Base-by-base conservation (phyloP, 148 eudicot species). In the Silene latifolia region DNA sequence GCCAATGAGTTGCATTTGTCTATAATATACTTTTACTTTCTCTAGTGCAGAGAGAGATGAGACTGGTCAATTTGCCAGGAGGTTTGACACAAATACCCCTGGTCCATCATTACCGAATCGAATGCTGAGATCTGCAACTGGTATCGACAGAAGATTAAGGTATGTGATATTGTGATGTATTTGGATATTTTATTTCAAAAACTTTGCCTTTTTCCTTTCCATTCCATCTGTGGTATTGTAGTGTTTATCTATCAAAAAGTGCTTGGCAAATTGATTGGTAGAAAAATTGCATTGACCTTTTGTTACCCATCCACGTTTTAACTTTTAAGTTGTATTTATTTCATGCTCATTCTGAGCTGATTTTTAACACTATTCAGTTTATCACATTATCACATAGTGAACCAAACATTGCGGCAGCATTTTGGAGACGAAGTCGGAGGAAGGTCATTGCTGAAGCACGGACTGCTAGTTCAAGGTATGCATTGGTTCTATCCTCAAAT, bases 401-500 rank as follows among this genome's bases (percentile, higher is more conserved):
- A 72, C 99, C 97, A 12, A 84, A 90, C 85, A 81, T 96, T 72
- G 98, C 95, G 21, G 82, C 91, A 58, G 68, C 93, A 77, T 86
- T 90, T 84, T 92, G 99, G 97, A 84, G 95, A 72, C 86, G 91
- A 81, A 89, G 97, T 88, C 88, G 97, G 85, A 91, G 88, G 77
- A 91, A 91, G 87, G 97, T 82, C 80, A 88, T 96, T 82, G 87
- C 92, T 74, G 99, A 92, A 77, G 88, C 86, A 69, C 91, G 98
- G 78, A 96, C 97, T 77, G 93, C 99, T 71, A 91, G 95, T 87
- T 96, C 98, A 83, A 92, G 98, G 99, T 96, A 75, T 76, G 76
- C 72, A 81, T 83, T 70, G 60, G 19, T 78, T 39, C 78, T 71
- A 23, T 61, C 72, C 65, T 76, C 63, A 73, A 72, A 67, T 63